Conservation (phyloP, 352 stramenopile species). For the Phytophthora tentaculata region DNA sequence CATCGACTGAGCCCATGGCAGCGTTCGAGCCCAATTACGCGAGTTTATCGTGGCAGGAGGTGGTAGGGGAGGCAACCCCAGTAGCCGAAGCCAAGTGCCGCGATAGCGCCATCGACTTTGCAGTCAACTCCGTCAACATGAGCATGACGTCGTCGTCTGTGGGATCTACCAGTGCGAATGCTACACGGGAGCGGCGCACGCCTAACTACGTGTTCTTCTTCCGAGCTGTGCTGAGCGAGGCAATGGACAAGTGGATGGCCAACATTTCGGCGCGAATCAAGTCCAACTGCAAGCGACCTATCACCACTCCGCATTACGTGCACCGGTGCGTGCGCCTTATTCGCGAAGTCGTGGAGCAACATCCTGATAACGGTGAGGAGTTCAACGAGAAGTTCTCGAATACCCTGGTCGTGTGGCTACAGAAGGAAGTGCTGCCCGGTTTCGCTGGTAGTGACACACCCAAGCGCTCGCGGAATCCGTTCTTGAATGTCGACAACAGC, state of each 20-base stretch:
- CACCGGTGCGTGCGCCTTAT: conserved; percentile 87
- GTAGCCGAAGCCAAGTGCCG: conserved; percentile 62
- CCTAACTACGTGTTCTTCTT: conserved; percentile 91
- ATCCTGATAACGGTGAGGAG: conserved; percentile 83
- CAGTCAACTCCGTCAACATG: conserved; percentile 77
- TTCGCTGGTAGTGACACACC: conserved; percentile 82
- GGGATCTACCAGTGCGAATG: conserved; percentile 75
- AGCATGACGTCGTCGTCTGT: conserved; percentile 78
- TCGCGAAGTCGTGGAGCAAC: conserved; percentile 83
- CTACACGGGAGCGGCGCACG: conserved; percentile 74
- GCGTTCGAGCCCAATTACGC: conserved; percentile 64
- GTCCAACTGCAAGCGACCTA: conserved; percentile 74
- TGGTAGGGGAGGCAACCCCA: conserved; percentile 64
- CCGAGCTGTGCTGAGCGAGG: conserved; percentile 79
- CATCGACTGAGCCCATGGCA: conserved; percentile 33
- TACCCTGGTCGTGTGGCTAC: conserved; percentile 83
- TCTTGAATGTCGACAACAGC: conserved; percentile 80
- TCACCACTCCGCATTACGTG: conserved; percentile 85
- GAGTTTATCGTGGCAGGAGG: conserved; percentile 75
- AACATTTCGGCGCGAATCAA: conserved; percentile 70
- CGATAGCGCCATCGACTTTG: conserved; percentile 77
- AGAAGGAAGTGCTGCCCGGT: conserved; percentile 85
- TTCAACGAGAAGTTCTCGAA: conserved; percentile 89
- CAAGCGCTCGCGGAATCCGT: conserved; percentile 82
- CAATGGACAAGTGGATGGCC: conserved; percentile 92